Percentiles rank a stretch among this genome's conserved stretches.
These are phyloP conservation scores for Austroboletus festivus DNA, from an alignment of 768 basidiomycete species.

Conservation along the genomic window DNA sequence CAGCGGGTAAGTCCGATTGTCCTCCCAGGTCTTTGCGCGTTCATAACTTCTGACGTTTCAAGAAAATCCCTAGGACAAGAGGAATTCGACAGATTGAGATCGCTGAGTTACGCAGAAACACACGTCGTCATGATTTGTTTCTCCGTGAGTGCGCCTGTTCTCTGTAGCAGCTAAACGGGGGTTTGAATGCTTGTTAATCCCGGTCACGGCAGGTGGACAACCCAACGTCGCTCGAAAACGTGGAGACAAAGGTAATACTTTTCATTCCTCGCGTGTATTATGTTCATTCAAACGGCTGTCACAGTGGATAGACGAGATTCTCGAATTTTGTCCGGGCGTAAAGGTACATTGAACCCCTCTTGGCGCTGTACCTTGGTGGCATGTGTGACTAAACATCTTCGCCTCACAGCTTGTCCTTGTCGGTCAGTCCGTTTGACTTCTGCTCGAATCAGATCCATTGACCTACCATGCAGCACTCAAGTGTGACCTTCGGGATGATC, in stretches of 20 bases:
- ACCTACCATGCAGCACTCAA: constrained; percentile 65
- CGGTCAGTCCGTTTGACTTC: constrained; percentile 49
- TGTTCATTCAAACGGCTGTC: background rate
- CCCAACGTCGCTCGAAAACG: constrained; percentile 91
- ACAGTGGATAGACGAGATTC: constrained; percentile 91
- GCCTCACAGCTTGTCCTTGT: constrained; percentile 73
- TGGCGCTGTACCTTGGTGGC: constrained; percentile 1
- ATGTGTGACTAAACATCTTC: constrained; percentile 4
- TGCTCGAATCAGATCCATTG: constrained; percentile 4
- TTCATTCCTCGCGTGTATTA: background rate
- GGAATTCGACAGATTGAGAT: constrained; percentile 91
- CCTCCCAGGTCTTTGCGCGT: constrained; percentile 2
- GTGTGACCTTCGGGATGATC: constrained; percentile 92
- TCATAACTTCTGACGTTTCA: constrained; percentile 32
- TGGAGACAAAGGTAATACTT: constrained; percentile 87
- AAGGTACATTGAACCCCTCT: constrained; percentile 50
- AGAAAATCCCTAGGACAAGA: constrained; percentile 71
- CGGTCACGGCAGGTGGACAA: constrained; percentile 69
- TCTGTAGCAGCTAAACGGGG: background rate
- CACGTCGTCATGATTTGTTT: constrained; percentile 97
- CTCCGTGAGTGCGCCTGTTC: constrained; percentile 54
- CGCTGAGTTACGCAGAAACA: constrained; percentile 95
- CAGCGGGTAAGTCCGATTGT: constrained; percentile 64
- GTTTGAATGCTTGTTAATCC: constrained; percentile 2
- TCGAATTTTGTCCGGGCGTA: constrained; percentile 92